Evolutionary conservation across 225 moss, liverwort and hornwort species (phyloP).

Genomic region (Antitrichia curtipendula): DNA sequence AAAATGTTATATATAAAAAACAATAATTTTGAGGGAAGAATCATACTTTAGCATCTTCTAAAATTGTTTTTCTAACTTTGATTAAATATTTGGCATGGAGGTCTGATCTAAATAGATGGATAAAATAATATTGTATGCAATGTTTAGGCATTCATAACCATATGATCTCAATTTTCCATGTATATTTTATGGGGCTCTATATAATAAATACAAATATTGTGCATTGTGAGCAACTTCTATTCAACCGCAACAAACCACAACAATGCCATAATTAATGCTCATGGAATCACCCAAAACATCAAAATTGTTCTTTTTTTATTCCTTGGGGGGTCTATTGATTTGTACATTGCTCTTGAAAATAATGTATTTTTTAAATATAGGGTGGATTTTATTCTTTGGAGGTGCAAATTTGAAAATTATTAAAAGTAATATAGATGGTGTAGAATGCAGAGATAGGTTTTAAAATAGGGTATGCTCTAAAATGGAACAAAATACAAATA

Average conservation of each 20-base stretch:
- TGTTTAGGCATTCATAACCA: not conserved
- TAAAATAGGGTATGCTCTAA: not conserved
- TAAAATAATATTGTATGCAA: not conserved
- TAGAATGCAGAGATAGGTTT: too few relatives aligned
- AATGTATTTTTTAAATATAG: too few relatives aligned
- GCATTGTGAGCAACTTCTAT: not conserved
- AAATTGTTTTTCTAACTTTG: too few relatives aligned
- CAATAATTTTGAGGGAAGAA: too few relatives aligned
- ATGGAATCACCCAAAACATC: fast-evolving
- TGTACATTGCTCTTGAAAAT: too few relatives aligned
- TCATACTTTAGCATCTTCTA: too few relatives aligned
- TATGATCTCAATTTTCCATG: not conserved
- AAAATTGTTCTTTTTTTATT: fast-evolving
- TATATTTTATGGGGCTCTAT: not conserved
- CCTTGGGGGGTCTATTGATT: fast-evolving
- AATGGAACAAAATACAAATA: not conserved
- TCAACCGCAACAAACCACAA: fast-evolving
- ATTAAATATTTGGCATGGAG: too few relatives aligned
- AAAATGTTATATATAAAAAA: too few relatives aligned
- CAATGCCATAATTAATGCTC: not conserved
- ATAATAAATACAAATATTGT: not conserved
- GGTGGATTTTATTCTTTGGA: too few relatives aligned
- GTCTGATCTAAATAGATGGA: fast-evolving
- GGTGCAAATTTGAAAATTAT: too few relatives aligned
- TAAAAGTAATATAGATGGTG: too few relatives aligned